Evolutionary conservation across 495 filamentous ascomycete genomes (phyloP), one percentile per base, ranked within the genome.

Genomic region (Thozetella sp.): DNA sequence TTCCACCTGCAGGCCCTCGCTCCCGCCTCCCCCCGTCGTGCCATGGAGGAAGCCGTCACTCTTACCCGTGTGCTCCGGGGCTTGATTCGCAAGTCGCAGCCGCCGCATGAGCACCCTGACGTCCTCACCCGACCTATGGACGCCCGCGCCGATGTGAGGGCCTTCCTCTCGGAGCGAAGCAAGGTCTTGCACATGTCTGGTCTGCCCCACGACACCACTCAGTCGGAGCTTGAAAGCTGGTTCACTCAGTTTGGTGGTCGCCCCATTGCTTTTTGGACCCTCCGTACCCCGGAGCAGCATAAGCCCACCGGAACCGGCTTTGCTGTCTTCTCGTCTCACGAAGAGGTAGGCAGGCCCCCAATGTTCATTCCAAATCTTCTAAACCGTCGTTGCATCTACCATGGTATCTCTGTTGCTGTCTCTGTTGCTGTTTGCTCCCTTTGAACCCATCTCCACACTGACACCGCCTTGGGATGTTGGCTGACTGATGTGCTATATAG

Each of bases 231-330:
- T 30, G 95, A 98, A 78, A 97, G 92, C 73, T 99, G 95, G 95
- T 99, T 97, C 73, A 99, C 95, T 23, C 95, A 99, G 71, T 99
- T 96, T 67, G 94, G 95, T 57, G 95, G 95, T 46, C 90, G 95
- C 19, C 95, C 95, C n/a, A 98, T 98, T 79, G 94, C 94, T 22
- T 99, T 99, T 76, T 99, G 94, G 94, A 99, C 95, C 20, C 81
- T 99, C 54, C 92, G 95, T 45, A 98, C 95, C 22, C 95, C 95
- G 12, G 95, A 99, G 73, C 95, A 98, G 74, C 94, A 97, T 78
- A 99, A 99, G 80, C 95, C 95, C 20, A 98, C 94, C 9, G 95
- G 95, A 20, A 93, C 93, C 46, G 95, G 95, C 23, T 99, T 99
- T 73, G 95, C 94, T 22, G 93, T 98, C 27, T 99, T 99, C 71